These are phyloP conservation scores for Kwoniella sp. DNA, from an alignment of 768 basidiomycete species.

Conservation along the genomic window DNA sequence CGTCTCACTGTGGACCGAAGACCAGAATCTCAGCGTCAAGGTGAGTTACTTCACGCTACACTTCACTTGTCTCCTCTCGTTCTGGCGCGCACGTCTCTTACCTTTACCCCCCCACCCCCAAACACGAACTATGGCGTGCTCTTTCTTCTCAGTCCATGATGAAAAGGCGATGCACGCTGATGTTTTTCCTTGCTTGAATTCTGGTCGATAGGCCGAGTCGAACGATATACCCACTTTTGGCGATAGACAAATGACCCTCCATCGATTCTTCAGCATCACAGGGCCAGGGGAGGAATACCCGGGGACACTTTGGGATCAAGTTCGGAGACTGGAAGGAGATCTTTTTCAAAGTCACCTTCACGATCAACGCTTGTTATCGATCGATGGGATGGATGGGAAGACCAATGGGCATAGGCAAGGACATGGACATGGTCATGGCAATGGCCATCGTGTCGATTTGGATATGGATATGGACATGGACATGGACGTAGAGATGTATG, in stretches of 20 bases:
- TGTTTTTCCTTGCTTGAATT: neutral
- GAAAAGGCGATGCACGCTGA: neutral
- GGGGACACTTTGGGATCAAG: constrained; percentile 5
- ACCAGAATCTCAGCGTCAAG: constrained; percentile 36
- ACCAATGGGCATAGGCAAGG: too few relatives aligned
- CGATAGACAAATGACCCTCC: constrained; percentile 9
- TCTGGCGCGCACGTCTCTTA: too few relatives aligned
- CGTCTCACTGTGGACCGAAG: constrained; percentile 45
- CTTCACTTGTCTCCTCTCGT: neutral
- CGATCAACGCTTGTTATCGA: too few relatives aligned
- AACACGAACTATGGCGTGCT: too few relatives aligned
- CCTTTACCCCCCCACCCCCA: too few relatives aligned
- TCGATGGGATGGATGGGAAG: too few relatives aligned
- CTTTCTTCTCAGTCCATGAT: too few relatives aligned
- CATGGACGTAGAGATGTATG: constrained; percentile 24
- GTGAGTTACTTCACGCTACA: too few relatives aligned
- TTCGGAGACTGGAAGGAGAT: neutral
- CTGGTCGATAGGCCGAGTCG: constrained; percentile 35
- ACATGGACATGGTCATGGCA: neutral
- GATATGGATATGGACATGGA: constrained; percentile 28
- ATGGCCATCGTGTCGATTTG: constrained; percentile 10
- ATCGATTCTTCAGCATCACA: neutral
- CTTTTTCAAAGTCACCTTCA: too few relatives aligned
- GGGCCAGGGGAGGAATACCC: constrained; percentile 7
- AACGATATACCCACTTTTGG: constrained; percentile 33